Evolutionary conservation across 106 monocot genomes (phyloP), one percentile per base, ranked within the genome.

Genomic region (Phalaenopsis equestris): DNA sequence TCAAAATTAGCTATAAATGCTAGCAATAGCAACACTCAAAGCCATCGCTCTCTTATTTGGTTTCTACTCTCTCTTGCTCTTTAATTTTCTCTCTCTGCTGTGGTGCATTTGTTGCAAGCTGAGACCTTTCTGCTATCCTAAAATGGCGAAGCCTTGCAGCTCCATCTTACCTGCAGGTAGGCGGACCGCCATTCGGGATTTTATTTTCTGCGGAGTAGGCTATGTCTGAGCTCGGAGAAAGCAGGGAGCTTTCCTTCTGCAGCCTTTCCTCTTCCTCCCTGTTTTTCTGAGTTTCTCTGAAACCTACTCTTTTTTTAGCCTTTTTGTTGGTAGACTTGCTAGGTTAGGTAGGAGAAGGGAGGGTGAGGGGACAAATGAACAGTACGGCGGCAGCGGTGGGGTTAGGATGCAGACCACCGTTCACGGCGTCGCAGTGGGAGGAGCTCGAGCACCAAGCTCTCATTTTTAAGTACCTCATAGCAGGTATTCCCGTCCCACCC

Each of bases 401-500:
- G 56, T 52, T 52, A 18, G 72, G 56, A n/a, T 61, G 56, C 77
- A 10, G 55, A 56, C 79, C 83, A 78, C 84, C 82, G 61, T 89
- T 86, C 84, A 89, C 89, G 72, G 82, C 84, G 56, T 75, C 86
- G 81, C 89, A 89, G 80, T 89, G 89, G 89, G 78, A 86, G 80
- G 89, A 89, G 82, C 86, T 89, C 48, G 89, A 86, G 82, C 89
- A 86, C 49, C 89, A 89, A 77, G 89, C 89, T 8, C 84, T 86
- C 38, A 86, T 89, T 56, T 89, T 79, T 75, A 86, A 89, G 82
- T 84, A 89, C 82, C 57, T 89, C 73, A 72, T 82, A 77, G 81
- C 86, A 2, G 89, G 89, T 14, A 76, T 81, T 2, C 81, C 86
- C 3, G 84, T 89, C 16, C 89, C 89, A 36, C 82, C 81, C 30